Evolutionary conservation across 306 rosid genomes (phyloP), one percentile per base, ranked within the genome.

Genomic region (Canavalia gladiata): DNA sequence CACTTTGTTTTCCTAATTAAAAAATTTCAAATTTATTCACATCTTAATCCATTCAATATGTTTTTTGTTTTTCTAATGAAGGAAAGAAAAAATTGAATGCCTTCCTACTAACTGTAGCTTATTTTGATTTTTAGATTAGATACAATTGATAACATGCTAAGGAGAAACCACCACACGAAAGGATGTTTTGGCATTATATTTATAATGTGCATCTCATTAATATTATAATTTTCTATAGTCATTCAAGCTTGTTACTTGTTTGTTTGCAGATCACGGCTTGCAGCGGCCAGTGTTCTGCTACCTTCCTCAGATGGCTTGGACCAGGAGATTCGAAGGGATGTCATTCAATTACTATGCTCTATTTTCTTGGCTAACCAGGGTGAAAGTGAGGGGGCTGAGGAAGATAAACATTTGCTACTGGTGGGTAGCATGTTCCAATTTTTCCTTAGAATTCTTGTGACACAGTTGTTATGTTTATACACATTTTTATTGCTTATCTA

Each of bases 321-420:
- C 73, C 85, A 80, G 65, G 86, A 80, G 87, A 87, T 77, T 85
- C 91, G 83, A 79, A 86, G 83, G 76, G 84, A 84, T 78, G 87
- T 87, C 46, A 87, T 87, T 81, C 88, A 87, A 57, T 68, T 87
- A 64, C 87, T 96, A 51, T 96, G 99, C 80, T 89, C 98, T 65
- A 90, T 96, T 76, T 96, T 96, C 88, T 86, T 96, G 88, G 97
- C 99, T 72, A 92, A 96, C 90, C 89, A 85, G 80, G 97, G 97
- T 82, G 92, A 86, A 65, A 89, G 88, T 51, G 98, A 90, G 67
- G 97, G 84, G 79, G 89, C 75, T 37, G 96, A 81, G 73, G 99
- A 92, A 79, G 97, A 86, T 68, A 85, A 86, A 65, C 18, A 46
- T 30, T 63, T 78, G 29, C 77, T 49, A 37, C 80, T 74, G 91